Conservation (phyloP, 768 basidiomycete genomes). For the Lentinus tigrinus region DNA sequence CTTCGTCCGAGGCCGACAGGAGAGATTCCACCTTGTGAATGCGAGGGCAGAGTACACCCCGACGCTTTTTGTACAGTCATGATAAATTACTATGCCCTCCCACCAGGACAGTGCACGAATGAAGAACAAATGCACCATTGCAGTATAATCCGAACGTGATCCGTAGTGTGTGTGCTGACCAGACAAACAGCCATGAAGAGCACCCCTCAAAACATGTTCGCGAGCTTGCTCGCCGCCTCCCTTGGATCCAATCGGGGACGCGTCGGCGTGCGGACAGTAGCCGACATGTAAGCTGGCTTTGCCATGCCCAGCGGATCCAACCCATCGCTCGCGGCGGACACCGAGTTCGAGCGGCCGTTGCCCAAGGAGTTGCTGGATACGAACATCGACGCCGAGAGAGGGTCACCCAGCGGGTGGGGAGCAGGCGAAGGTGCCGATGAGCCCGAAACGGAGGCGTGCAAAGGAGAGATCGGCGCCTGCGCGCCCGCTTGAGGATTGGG, state of each 20-base stretch:
- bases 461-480: background rate
- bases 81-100: background rate
- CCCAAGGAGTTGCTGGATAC: conserved; percentile 8
- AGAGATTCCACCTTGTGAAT: conserved; percentile 44
- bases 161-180: background rate
- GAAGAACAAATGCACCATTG: background rate
- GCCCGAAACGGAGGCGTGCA: conserved; percentile 17
- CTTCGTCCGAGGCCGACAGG: conserved; percentile 51
- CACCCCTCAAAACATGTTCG: conserved; percentile 74
- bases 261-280: conserved; percentile 70
- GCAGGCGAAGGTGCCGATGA: conserved; percentile 4
- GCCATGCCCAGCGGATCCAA: conserved; percentile 67
- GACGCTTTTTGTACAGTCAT: conserved; percentile 8
- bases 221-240: conserved; percentile 86
- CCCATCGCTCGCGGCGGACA: conserved; percentile 19
- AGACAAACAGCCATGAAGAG: background rate
- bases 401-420: conserved; percentile 13
- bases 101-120: background rate
- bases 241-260: conserved; percentile 78
- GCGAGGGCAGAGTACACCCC: background rate
- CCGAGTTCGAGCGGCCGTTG: conserved; percentile 14
- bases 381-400: conserved; percentile 12
- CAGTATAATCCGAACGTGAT: background rate
- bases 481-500: conserved; percentile 16
- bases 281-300: conserved; percentile 63